Conservation (phyloP, 305 asterid genomes). For the Solanum hybrid region DNA sequence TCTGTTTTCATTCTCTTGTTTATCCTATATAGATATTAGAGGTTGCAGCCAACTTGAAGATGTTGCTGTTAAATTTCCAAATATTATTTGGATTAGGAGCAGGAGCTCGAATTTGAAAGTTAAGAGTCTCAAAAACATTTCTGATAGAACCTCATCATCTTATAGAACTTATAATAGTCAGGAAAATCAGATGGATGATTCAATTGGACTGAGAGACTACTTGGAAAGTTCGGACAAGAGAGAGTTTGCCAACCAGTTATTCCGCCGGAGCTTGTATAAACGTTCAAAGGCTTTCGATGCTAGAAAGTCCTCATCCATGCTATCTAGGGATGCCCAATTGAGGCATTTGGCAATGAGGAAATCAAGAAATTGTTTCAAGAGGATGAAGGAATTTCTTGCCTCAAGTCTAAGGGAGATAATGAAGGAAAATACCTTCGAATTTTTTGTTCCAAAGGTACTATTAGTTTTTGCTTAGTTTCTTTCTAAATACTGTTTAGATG, state of each 20-base stretch:
- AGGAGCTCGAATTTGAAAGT: constrained; percentile 38
- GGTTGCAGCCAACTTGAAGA: constrained; percentile 90
- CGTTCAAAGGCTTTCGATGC: constrained; percentile 96
- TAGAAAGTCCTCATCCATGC: constrained; percentile 77
- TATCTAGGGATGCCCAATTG: constrained; percentile 92
- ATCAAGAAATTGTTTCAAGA: constrained; percentile 72
- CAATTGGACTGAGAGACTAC: constrained; percentile 88
- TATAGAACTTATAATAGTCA: constrained; percentile 18
- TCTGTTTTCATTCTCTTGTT: constrained; percentile 50
- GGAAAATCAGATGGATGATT: constrained; percentile 56
- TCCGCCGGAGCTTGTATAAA: constrained; percentile 89
- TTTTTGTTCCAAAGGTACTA: constrained; percentile 82
- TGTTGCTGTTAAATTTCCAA: constrained; percentile 65
- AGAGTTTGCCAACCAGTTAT: constrained; percentile 78
- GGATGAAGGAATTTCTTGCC: constrained; percentile 72
- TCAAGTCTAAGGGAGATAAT: constrained; percentile 69
- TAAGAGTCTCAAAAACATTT: constrained; percentile 49
- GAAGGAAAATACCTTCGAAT: constrained; percentile 65
- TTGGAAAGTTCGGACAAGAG: constrained; percentile 92
- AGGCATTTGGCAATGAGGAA: constrained; percentile 89
- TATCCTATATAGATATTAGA: constrained; percentile 78
- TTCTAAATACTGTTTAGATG: neutral
- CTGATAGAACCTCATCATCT: constrained; percentile 39
- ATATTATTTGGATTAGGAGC: constrained; percentile 64
- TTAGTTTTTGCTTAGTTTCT: neutral